These are phyloP conservation scores for Euphorbia peplus DNA, from an alignment of 345 rosid genomes.

Conservation along the genomic window DNA sequence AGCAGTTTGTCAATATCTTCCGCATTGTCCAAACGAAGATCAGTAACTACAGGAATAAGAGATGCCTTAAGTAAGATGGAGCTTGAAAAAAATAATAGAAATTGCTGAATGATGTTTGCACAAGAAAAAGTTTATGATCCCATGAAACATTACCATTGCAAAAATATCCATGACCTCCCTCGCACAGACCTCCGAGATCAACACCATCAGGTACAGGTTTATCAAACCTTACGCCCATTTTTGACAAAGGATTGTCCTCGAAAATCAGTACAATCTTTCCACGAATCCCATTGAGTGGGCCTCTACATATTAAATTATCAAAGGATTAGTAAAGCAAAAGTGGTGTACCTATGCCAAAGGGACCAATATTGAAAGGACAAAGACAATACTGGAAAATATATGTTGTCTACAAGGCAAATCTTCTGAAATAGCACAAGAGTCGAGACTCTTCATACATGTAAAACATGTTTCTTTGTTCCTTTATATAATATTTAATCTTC, in stretches of 20 bases:
- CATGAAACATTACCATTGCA: conserved; percentile 59
- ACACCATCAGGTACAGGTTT: conserved; percentile 74
- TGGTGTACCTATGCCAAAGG: background rate
- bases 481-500: background rate
- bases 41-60: conserved; percentile 44
- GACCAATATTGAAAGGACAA: background rate
- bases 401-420: background rate
- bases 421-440: background rate
- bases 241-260: conserved; percentile 67
- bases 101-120: background rate
- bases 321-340: conserved; percentile 1
- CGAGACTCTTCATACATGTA: background rate
- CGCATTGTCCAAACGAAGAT: conserved; percentile 55
- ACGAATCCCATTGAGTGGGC: conserved; percentile 54
- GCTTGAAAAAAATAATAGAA: conserved; percentile 6
- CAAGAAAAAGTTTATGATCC: conserved; percentile 6
- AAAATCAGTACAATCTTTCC: conserved; percentile 68
- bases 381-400: background rate
- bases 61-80: conserved; percentile 15
- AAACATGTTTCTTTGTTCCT: background rate
- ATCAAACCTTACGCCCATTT: conserved; percentile 87
- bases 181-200: conserved; percentile 74
- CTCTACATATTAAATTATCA: conserved; percentile 41
- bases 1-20: conserved; percentile 66
- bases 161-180: conserved; percentile 72